phyloP scores from a whole-genome alignment of 2,329 filamentous ascomycete species.

The Aspergillus fijiensis region DNA sequence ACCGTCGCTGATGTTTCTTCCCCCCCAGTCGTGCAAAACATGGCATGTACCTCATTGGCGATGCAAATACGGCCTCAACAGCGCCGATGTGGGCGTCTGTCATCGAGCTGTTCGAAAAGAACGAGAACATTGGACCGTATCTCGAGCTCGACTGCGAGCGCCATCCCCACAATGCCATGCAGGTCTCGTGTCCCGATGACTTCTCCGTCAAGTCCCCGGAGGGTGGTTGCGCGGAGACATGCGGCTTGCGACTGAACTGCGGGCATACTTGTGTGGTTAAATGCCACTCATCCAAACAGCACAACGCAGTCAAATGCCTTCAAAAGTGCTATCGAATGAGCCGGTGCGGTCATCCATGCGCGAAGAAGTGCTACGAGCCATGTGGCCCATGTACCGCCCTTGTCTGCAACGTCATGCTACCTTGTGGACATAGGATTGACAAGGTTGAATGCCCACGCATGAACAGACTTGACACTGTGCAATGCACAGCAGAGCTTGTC shows the following conservation, averaged over 20 bases:
- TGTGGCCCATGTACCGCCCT: constrained; percentile 8
- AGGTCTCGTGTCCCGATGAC: constrained; percentile 4
- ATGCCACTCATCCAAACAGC: constrained; percentile 14
- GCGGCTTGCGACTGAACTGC: constrained; percentile 7
- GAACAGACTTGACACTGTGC: background rate
- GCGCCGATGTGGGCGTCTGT: constrained; percentile 18
- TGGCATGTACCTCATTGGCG: constrained; percentile 20
- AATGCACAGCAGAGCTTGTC: background rate
- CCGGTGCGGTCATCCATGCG: constrained; percentile 13
- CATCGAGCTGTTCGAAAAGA: background rate
- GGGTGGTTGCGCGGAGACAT: constrained; percentile 9
- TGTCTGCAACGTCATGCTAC: constrained; percentile 1
- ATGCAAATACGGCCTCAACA: constrained; percentile 12
- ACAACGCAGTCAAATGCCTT: constrained; percentile 11
- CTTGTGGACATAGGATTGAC: constrained; percentile 10
- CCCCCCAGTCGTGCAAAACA: constrained; percentile 15
- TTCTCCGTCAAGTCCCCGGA: constrained; percentile 7
- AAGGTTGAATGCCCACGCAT: constrained; percentile 5
- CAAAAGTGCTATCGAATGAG: constrained; percentile 8
- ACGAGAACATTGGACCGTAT: constrained; percentile 4
- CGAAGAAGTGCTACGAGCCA: constrained; percentile 10
- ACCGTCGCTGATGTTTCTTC: background rate
- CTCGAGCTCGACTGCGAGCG: constrained; percentile 14
- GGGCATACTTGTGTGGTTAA: constrained; percentile 14
- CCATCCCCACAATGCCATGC: background rate